Base-by-base conservation (phyloP, 768 basidiomycete species). In the Rhodotorula graminis region DNA sequence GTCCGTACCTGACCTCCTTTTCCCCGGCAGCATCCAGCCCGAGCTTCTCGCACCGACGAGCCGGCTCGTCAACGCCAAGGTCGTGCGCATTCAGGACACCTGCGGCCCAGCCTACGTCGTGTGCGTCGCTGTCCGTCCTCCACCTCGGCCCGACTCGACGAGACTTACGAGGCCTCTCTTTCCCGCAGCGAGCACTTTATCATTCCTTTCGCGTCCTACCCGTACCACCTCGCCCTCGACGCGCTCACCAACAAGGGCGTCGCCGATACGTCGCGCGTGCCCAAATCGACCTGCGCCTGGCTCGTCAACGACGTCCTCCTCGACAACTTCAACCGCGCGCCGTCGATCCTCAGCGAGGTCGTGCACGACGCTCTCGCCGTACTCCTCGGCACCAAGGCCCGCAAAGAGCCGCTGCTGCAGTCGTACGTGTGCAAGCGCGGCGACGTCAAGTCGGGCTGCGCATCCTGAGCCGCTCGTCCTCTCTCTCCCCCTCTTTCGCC, bases 211-310 rank as follows among this genome's bases (percentile, higher is more conserved):
- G 71, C 77, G 14, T 69, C 78, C 0, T 76, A 75, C 21, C 72
- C 78, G 0, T 80, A 78, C 74, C 72, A 67, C 63, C 68, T 79
- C 59, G 76, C 76, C 3, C 63, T 72, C 65, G 71, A 79, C 53
- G 69, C 78, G 0, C 67, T 80, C 47, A 76, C 70, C 10, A 37
- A 64, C 56, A 44, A 60, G 18, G 61, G 33, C 21, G 42, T 65
- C 11, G 46, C 42, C 33, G 65, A 71, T 47, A 57, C 61, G 15
- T 2, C 52, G 49, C 58, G 21, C 50, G 65, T 60, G 25, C 21
- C 19, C 21, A 31, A 56, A 3, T 33, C 56, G 6, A 23, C 31
- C 50, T 59, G 33, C 58, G 21, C 31, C 23, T 59, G 58, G 40
- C 31, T 33, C 31, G 44, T 23, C 18, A 2, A 9, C 10, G 40